Conservation (phyloP, 2,329 filamentous ascomycete species). For the Diplodia seriata region DNA sequence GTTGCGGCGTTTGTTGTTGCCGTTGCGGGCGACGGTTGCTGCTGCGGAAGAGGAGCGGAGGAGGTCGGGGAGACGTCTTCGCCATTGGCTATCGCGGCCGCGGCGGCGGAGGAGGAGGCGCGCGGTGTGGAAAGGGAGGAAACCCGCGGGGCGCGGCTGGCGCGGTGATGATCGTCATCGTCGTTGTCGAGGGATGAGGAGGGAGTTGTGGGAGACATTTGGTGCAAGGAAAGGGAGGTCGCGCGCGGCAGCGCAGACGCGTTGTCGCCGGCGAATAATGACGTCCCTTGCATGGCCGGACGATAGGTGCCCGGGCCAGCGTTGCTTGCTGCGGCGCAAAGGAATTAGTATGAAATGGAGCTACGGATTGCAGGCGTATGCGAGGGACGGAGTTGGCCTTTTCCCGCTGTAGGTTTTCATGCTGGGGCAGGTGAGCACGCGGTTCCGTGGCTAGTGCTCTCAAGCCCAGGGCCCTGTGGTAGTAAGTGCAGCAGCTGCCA, state of each 20-base stretch:
- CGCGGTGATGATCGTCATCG: neutral
- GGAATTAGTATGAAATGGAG: neutral
- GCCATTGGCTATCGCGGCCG: neutral
- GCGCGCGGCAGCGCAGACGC: neutral
- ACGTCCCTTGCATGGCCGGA: neutral
- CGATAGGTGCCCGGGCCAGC: neutral
- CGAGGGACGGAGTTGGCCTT: neutral
- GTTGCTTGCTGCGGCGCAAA: neutral
- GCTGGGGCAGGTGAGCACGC: neutral
- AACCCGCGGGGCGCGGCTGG: neutral
- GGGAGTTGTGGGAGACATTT: slow-evolving; percentile 4
- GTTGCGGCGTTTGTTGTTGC: neutral
- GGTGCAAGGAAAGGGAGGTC: slow-evolving; percentile 1
- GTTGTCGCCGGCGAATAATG: neutral
- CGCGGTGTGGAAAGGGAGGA: slow-evolving; percentile 1
- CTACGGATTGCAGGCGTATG: neutral
- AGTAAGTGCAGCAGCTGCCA: neutral
- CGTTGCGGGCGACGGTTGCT: neutral
- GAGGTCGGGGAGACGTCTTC: slow-evolving; percentile 7
- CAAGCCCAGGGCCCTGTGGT: no score
- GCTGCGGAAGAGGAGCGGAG: neutral
- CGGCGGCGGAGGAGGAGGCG: neutral
- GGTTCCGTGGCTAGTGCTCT: neutral
- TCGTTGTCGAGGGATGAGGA: slow-evolving; percentile 2
- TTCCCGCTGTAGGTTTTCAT: neutral